Base-by-base conservation (phyloP, 2,329 filamentous ascomycete species). In the Dactylellina drechsleri region DNA sequence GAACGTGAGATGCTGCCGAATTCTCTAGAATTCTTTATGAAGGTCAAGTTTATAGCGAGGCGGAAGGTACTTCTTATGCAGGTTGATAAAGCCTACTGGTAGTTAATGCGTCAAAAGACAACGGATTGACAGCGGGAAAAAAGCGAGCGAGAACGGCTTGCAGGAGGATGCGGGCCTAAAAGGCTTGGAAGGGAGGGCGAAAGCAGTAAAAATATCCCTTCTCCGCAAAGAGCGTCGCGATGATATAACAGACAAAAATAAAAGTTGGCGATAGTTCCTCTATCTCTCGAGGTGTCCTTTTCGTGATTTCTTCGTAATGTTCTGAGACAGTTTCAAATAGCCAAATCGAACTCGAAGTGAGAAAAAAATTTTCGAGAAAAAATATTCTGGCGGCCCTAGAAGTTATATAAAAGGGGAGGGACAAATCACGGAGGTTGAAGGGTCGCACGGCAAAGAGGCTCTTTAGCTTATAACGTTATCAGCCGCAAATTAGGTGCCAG, bases 391-490 rank as follows among this genome's bases (percentile, higher is more conserved):
- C 49, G 36, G 5, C 36, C 56, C 20, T 6, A 23, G 16, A 20
- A 23, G 28, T 43, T 52, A 43, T 36, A 20, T 61, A 58, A 58
- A 58, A 18, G 54, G 54, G 54, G 54, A 26, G 18, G 36, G 18
- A 26, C 26, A 58, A 23, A 23, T 45, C 36, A 18, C 40, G 54
- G 43, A 47, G 43, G 43, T 47, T 20, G 43, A 71, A 52, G 49
- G 66, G 31, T 4, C 36, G 57, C 57, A 60, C 49, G 59, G 59
- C 47, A 53, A 28, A 58, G 28, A 58, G 66, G 47, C 47, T 52
- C 66, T 71, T 58, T 70, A 15, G 59, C 58, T 71, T 71, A 71
- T 71, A 71, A 71, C 66, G 66, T 71, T 71, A 71, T 71, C 66
- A 71, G 66, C 66, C 66, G 59, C 66, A 71, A 71, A 62, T 65